Percentiles rank a stretch among this genome's conserved stretches.
phyloP scores from a whole-genome alignment of 2,329 filamentous ascomycete genomes.

The Fusarium buharicum region DNA sequence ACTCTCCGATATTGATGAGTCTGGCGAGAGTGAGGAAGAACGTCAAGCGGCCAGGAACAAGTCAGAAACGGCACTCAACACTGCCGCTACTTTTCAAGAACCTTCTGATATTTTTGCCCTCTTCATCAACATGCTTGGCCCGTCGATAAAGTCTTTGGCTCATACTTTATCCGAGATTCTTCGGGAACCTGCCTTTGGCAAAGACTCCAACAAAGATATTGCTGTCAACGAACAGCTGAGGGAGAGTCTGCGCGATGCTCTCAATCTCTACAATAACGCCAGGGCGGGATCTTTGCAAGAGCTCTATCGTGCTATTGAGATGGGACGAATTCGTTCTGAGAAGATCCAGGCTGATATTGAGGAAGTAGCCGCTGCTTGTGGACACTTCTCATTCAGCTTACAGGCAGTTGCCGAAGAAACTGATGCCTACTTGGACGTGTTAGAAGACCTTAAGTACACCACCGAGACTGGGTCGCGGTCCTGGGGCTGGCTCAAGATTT shows the following conservation, averaged over 20 bases:
- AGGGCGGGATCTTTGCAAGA: slow-evolving; percentile 79
- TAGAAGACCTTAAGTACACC: slow-evolving; percentile 84
- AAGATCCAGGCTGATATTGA: slow-evolving; percentile 92
- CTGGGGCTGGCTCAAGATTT: slow-evolving; percentile 90
- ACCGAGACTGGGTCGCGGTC: slow-evolving; percentile 70
- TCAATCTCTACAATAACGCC: slow-evolving; percentile 80
- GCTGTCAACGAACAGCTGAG: slow-evolving; percentile 82
- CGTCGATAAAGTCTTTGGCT: slow-evolving; percentile 95
- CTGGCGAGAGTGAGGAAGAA: slow-evolving; percentile 66
- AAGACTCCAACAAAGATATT: slow-evolving; percentile 73
- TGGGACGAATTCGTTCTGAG: slow-evolving; percentile 73
- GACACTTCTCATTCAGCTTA: slow-evolving; percentile 93
- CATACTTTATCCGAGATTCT: slow-evolving; percentile 91
- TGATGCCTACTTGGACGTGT: slow-evolving; percentile 80
- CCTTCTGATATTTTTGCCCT: slow-evolving; percentile 89
- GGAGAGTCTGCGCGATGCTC: slow-evolving; percentile 81
- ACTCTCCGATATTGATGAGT: slow-evolving; percentile 72
- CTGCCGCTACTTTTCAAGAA: slow-evolving; percentile 59
- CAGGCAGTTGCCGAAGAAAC: slow-evolving; percentile 93
- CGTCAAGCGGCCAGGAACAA: slow-evolving; percentile 47
- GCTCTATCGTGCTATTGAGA: slow-evolving; percentile 82
- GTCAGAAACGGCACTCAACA: slow-evolving; percentile 47
- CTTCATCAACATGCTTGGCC: slow-evolving; percentile 89
- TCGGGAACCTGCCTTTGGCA: slow-evolving; percentile 83
- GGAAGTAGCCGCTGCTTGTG: slow-evolving; percentile 96